Evolutionary conservation across 1,284 basidiomycete species (phyloP).

Genomic region (Papiliotrema nemorosa): DNA sequence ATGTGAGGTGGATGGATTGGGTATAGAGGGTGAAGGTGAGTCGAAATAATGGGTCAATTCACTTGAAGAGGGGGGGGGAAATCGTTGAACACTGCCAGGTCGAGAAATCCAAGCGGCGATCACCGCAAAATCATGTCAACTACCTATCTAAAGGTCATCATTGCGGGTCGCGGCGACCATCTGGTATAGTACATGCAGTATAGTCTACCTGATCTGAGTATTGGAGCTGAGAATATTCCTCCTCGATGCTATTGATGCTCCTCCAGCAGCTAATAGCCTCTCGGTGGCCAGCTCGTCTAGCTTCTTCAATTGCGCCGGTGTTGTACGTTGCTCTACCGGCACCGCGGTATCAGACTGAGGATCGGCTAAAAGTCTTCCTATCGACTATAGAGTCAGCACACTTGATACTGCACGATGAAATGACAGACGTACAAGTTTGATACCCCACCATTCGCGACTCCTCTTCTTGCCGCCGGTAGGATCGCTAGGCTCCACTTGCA

Average conservation of each 20-base stretch:
- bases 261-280: conserved; percentile 51
- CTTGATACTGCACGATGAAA: not conserved
- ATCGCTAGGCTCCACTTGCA: conserved; percentile 62
- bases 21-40: no score
- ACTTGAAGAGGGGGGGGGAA: no score
- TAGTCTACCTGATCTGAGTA: no score
- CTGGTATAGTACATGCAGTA: no score
- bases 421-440: conserved; percentile 65
- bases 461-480: conserved; percentile 12
- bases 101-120: no score
- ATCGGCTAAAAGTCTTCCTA: conserved; percentile 8
- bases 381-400: conserved; percentile 21
- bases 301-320: conserved; percentile 53
- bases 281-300: conserved; percentile 71
- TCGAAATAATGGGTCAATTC: no score
- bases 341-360: conserved; percentile 48
- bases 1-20: no score
- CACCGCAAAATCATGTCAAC: no score
- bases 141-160: no score
- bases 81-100: no score
- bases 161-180: no score
- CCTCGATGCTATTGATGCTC: conserved; percentile 19
- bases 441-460: conserved; percentile 70
- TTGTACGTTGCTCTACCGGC: conserved; percentile 58
- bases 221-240: conserved; percentile 12